These are phyloP conservation scores for Speleostelium caveatum DNA, from an alignment of 78 protist genomes.

Conservation along the genomic window DNA sequence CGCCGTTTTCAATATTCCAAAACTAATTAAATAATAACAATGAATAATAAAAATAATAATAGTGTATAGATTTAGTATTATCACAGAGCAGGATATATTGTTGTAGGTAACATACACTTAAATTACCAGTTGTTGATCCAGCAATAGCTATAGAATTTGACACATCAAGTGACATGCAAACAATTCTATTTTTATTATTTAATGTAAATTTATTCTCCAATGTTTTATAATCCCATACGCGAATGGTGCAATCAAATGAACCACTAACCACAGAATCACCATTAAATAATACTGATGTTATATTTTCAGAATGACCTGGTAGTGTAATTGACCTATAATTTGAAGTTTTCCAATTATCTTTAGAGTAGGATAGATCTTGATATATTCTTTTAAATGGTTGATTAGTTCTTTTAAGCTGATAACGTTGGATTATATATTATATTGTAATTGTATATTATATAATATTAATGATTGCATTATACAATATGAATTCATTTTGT, in stretches of 20 bases:
- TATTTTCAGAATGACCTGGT: slow-evolving; percentile 29
- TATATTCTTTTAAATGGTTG: too few relatives aligned
- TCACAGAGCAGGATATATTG: too few relatives aligned
- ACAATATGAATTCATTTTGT: too few relatives aligned
- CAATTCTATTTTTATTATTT: slow-evolving; percentile 5
- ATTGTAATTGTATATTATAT: too few relatives aligned
- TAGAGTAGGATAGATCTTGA: too few relatives aligned
- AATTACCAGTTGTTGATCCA: slow-evolving; percentile 20
- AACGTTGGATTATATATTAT: too few relatives aligned
- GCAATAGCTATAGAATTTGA: slow-evolving; percentile 6
- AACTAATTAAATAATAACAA: too few relatives aligned
- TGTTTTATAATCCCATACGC: slow-evolving; percentile 52
- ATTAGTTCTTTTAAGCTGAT: too few relatives aligned
- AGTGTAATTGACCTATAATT: slow-evolving; percentile 3
- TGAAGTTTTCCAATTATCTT: slow-evolving; percentile 56
- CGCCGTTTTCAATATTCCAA: slow-evolving; percentile 2
- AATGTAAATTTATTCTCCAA: slow-evolving; percentile 1
- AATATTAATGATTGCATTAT: too few relatives aligned
- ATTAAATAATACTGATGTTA: slow-evolving; percentile 4
- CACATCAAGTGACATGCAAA: slow-evolving; percentile 21
- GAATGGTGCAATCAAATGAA: slow-evolving; percentile 28
- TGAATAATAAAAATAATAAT: too few relatives aligned
- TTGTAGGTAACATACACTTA: slow-evolving; percentile 20
- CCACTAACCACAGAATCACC: slow-evolving; percentile 19
- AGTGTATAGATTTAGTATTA: too few relatives aligned